A percentile compares a stretch with the other conserved stretches of the same genome.
phyloP scores from a whole-genome alignment of 2,329 filamentous ascomycete genomes.

The Geosmithia putterillii region DNA sequence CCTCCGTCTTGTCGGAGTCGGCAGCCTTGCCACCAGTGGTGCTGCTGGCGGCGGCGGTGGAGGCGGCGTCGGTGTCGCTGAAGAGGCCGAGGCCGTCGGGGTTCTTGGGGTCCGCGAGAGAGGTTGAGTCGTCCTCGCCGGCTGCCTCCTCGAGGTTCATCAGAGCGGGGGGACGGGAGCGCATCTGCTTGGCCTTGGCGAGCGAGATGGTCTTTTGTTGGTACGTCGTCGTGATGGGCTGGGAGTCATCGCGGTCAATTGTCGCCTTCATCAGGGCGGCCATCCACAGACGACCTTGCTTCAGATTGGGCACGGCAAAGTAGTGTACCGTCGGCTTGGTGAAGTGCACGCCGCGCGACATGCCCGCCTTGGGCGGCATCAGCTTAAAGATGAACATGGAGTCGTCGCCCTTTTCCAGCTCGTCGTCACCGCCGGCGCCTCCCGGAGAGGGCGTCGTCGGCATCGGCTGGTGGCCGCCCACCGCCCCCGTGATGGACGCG shows the following conservation, averaged over 20 bases:
- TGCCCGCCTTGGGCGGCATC: slow-evolving; percentile 74
- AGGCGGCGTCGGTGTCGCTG: slow-evolving; percentile 28
- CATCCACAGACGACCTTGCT: slow-evolving; percentile 92
- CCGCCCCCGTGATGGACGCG: slow-evolving; percentile 83
- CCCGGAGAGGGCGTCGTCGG: slow-evolving; percentile 30
- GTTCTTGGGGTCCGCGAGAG: slow-evolving; percentile 9
- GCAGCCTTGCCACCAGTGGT: neutral
- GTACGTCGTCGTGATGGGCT: slow-evolving; percentile 79
- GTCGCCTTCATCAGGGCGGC: slow-evolving; percentile 97
- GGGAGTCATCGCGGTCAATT: slow-evolving; percentile 78
- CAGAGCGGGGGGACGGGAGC: slow-evolving; percentile 77
- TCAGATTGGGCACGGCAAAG: slow-evolving; percentile 86
- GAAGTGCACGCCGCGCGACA: slow-evolving; percentile 88
- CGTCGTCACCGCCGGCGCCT: slow-evolving; percentile 23
- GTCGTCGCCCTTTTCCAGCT: slow-evolving; percentile 41
- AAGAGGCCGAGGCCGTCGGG: slow-evolving; percentile 29
- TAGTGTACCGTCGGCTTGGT: slow-evolving; percentile 97
- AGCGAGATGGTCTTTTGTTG: slow-evolving; percentile 95
- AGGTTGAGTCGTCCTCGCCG: slow-evolving; percentile 14
- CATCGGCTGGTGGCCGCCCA: slow-evolving; percentile 16
- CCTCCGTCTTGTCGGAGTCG: neutral
- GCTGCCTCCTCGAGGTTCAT: slow-evolving; percentile 51
- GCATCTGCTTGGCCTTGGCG: slow-evolving; percentile 75
- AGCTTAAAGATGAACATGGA: slow-evolving; percentile 97
- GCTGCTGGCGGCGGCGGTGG: slow-evolving; percentile 28